Conservation (phyloP, 305 asterid species). For the Lippia alba region DNA sequence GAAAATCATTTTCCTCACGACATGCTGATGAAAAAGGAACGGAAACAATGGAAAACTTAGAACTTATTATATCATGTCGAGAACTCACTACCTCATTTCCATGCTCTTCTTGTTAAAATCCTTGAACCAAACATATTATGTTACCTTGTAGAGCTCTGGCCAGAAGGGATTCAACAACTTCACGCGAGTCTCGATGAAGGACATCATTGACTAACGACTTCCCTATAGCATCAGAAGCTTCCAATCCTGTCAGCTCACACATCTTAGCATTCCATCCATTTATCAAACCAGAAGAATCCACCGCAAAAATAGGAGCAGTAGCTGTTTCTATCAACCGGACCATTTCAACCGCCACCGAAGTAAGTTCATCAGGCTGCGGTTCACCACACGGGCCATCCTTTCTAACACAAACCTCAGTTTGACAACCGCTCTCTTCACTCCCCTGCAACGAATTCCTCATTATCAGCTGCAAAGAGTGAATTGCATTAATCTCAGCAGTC, state of each 20-base stretch:
- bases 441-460: conserved; percentile 58
- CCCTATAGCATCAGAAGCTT: conserved; percentile 59
- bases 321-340: conserved; percentile 65
- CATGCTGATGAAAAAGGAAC: too few relatives aligned
- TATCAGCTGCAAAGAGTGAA: conserved; percentile 76
- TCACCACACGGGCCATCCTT: conserved; percentile 29
- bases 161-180: conserved; percentile 47
- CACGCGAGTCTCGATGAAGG: conserved; percentile 59
- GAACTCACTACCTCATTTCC: too few relatives aligned
- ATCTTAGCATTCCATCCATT: conserved; percentile 82
- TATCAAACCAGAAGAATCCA: conserved; percentile 55
- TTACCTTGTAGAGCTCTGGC: conserved; percentile 65
- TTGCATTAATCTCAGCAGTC: conserved; percentile 62
- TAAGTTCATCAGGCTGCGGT: conserved; percentile 43
- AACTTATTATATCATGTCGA: too few relatives aligned
- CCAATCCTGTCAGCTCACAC: conserved; percentile 63
- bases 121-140: too few relatives aligned
- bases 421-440: conserved; percentile 38
- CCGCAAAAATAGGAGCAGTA: conserved; percentile 71
- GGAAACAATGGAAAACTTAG: too few relatives aligned
- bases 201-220: conserved; percentile 52
- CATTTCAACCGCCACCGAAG: conserved; percentile 60
- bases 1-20: too few relatives aligned
- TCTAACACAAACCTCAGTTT: conserved; percentile 24
- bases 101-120: too few relatives aligned